Base-by-base conservation (phyloP, 177 flowering plant species). In the Tripterygium wilfordii region DNA sequence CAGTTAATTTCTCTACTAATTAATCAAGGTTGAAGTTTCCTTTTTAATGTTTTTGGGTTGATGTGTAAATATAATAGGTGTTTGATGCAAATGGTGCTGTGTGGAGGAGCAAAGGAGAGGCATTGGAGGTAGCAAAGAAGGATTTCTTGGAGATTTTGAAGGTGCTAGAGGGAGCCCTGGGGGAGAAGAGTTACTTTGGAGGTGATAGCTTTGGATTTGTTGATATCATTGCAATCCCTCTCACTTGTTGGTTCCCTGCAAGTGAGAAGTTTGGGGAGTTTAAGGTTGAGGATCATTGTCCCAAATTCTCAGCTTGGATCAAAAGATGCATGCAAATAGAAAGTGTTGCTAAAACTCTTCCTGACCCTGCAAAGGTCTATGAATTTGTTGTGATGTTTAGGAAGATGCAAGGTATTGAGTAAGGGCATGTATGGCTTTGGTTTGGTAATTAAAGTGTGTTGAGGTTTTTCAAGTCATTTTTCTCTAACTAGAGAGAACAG, bases 21-120 rank as follows among this genome's bases (percentile, higher is more conserved):
- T n/a, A n/a, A n/a, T n/a, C n/a, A n/a, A n/a, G n/a, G n/a, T n/a
- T n/a, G n/a, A n/a, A n/a, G n/a, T n/a, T n/a, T n/a, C n/a, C n/a
- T n/a, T n/a, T n/a, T n/a, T n/a, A n/a, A n/a, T n/a, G n/a, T n/a
- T n/a, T n/a, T n/a, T n/a, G n/a, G n/a, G n/a, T n/a, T n/a, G n/a
- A n/a, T n/a, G n/a, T 30, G 33, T 30, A 12, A 30, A 30, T 30
- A 30, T 30, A 30, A 30, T 30, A 84, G 92, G 27, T 84, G 14
- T 77, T 62, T 39, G 78, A 75, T 18, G 69, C 56, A n/a, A 83
- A 75, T 3, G 1, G 45, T 48, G 51, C 45, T 2, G 70, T 74
- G 25, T 82, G 88, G 94, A 57, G 9, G 49, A 60, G 69, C 63
- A 77, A 64, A 33, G 84, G 78, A 44, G 79, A 85, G 37, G 83